Percentiles rank a stretch among this genome's conserved stretches.
Conservation (phyloP, 1,284 basidiomycete genomes). For the Apiotrichum brassicae region DNA sequence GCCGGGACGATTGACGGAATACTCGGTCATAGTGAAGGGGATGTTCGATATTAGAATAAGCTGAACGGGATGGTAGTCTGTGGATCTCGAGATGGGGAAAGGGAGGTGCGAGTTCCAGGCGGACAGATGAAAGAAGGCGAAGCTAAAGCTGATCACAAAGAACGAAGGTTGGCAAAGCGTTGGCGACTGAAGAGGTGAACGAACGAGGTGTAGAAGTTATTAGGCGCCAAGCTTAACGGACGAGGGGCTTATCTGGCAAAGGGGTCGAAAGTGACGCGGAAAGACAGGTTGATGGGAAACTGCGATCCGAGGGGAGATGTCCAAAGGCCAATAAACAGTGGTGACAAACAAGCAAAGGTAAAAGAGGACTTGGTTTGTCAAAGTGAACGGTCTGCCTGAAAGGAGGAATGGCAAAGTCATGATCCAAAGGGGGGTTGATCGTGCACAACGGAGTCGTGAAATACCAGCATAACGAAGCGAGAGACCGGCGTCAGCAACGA, state of each 20-base stretch:
- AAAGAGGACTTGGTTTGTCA: not conserved
- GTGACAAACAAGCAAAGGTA: not conserved
- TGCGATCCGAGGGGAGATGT: not conserved
- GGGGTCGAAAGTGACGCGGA: too few species aligned
- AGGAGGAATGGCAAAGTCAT: too few species aligned
- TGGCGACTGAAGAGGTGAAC: not conserved
- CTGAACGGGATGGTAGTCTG: not conserved
- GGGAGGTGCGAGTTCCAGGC: not conserved
- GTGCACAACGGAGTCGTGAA: too few species aligned
- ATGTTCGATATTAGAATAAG: too few species aligned
- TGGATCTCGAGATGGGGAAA: not conserved
- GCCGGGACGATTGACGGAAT: conserved; percentile 15
- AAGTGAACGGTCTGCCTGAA: not conserved
- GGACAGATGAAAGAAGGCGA: not conserved
- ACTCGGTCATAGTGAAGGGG: conserved; percentile 14
- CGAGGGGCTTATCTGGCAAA: not conserved
- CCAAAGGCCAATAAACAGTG: not conserved
- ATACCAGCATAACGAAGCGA: too few species aligned
- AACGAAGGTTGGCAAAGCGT: not conserved
- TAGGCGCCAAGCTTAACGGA: not conserved
- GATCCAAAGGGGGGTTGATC: too few species aligned
- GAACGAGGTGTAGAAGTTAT: not conserved
- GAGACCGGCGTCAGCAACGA: not conserved
- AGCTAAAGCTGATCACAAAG: not conserved
- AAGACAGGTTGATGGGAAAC: not conserved